These are phyloP conservation scores for Sergeia podlipaevii DNA, from an alignment of 208 protist genomes.

Conservation along the genomic window DNA sequence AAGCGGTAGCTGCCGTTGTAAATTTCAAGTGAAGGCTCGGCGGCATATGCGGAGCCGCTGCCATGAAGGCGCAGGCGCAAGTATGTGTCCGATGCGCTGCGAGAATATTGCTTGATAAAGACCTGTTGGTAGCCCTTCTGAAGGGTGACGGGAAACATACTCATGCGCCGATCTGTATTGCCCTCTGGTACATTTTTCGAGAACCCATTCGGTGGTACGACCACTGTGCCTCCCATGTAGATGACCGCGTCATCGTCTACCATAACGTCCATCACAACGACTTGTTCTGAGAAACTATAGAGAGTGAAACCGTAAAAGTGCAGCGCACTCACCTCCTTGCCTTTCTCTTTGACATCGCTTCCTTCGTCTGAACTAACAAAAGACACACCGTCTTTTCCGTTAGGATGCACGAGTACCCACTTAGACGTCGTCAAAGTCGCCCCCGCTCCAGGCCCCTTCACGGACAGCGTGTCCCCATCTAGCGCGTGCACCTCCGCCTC, in stretches of 20 bases:
- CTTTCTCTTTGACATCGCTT: background rate
- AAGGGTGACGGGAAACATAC: background rate
- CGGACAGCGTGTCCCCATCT: background rate
- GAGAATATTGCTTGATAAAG: background rate
- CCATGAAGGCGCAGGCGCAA: background rate
- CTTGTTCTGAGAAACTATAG: background rate
- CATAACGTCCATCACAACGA: background rate
- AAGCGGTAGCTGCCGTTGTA: background rate
- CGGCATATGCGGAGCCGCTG: background rate
- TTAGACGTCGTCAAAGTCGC: background rate
- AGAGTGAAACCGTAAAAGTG: constrained; percentile 4
- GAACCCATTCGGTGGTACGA: background rate
- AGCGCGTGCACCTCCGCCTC: background rate
- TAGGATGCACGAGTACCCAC: background rate
- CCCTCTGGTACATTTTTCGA: background rate
- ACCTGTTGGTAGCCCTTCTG: constrained; percentile 1
- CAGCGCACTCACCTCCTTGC: background rate
- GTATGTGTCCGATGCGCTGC: background rate
- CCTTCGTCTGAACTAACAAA: background rate
- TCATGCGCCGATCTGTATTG: background rate
- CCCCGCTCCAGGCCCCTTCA: background rate
- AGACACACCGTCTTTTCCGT: background rate
- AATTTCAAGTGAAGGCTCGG: background rate
- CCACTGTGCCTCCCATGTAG: background rate
- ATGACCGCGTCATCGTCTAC: background rate